Evolutionary conservation across 179 eudicot species (phyloP), one percentile per base, ranked within the genome.

Genomic region (Amaranthus tricolor): DNA sequence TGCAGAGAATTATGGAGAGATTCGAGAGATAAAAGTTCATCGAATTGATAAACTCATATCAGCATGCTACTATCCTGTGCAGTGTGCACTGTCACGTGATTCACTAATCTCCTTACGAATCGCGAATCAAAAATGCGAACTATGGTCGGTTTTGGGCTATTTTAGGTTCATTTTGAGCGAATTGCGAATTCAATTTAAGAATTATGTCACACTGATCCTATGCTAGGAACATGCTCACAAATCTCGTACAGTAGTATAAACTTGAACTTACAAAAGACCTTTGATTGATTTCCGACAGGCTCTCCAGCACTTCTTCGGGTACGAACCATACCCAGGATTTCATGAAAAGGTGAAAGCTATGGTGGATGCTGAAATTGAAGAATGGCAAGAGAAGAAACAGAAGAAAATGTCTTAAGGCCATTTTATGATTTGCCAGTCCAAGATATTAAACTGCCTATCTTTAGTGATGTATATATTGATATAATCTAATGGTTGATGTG

Each of bases 291-390:
- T 19, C 66, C 63, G 17, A 7, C 86, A 93, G 98, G 90, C 80
- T 10, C 92, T 93, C 53, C 85, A 84, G 74, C 75, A 73, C 5
- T 82, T 84, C 72, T 83, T 82, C 6, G 88, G 89, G 62, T 92
- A 94, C 19, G 98, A 94, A 76, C 98, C 96, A 15, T 94, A 90
- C 72, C 97, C 91, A 0, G 98, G 97, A 52, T 94, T 94, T 75
- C 79, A 82, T 60, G 87, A 83, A 3, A 79, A 81, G 64, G 98
- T 94, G 73, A 75, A 89, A 72, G 88, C 79, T 19, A 87, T 83
- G 82, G 52, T 86, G 8, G 96, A 87, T 47, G 91, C 87, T 54
- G 86, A 88, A 55, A 88, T 86, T 60, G 81, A 83, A 81, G 89
- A 86, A 51, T 88, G 93, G 94, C 50, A 90, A 76, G 93, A 89